These are phyloP conservation scores for Mucor circinelloides DNA, from an alignment of 371 early-diverging fungal species.

Conservation along the genomic window DNA sequence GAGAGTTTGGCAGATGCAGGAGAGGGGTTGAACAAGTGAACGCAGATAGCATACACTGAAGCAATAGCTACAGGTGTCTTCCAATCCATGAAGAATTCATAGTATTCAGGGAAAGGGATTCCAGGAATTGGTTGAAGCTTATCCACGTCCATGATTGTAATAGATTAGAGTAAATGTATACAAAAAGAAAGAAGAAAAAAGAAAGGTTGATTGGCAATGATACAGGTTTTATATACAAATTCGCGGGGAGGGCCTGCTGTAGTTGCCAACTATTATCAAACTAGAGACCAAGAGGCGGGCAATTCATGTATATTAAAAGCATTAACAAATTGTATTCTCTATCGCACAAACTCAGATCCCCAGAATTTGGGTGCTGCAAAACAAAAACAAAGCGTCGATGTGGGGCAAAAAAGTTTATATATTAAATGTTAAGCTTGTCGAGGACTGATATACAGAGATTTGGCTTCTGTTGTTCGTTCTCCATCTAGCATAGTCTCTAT, in stretches of 20 bases:
- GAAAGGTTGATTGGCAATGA: background rate
- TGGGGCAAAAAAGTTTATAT: constrained; percentile 1
- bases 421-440: constrained; percentile 6
- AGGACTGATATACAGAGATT: constrained; percentile 38
- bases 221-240: background rate
- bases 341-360: constrained; percentile 16
- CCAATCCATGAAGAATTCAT: constrained; percentile 77
- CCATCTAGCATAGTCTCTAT: constrained; percentile 56
- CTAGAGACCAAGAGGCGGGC: background rate
- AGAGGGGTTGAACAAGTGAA: constrained; percentile 66
- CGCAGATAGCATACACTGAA: constrained; percentile 53
- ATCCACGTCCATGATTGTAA: constrained; percentile 28
- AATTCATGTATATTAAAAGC: background rate
- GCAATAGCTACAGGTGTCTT: constrained; percentile 70
- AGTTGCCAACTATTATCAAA: background rate
- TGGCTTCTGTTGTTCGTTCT: constrained; percentile 40
- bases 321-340: background rate
- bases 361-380: constrained; percentile 17
- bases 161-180: background rate
- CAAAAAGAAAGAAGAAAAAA: background rate
- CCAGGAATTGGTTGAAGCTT: constrained; percentile 44
- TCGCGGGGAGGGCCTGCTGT: background rate
- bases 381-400: background rate
- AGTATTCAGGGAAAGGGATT: constrained; percentile 65
- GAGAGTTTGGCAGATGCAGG: constrained; percentile 47